Base-by-base conservation (phyloP, 225 moss, liverwort and hornwort genomes). In the Bryum argenteum region DNA sequence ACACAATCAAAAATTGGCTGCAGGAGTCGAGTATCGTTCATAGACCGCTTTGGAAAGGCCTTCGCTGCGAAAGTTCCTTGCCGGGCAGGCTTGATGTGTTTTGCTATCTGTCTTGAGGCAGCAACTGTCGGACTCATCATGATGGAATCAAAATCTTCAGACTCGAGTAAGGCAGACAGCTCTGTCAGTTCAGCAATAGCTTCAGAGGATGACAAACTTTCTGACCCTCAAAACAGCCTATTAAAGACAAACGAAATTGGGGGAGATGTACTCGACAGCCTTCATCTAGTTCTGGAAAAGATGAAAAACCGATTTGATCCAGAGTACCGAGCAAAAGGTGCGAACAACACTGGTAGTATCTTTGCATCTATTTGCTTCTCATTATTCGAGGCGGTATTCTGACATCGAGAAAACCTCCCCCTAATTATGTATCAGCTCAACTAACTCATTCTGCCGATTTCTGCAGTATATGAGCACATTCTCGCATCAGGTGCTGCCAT, bases 101-200 rank as follows among this genome's bases (percentile, higher is more conserved):
- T 92, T 61, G 70, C 86, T 56, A 50, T 79, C 23, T 89, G 90
- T 54, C 75, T 95, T 74, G 89, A 89, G 82, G 91, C 92, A 67
- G 89, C 90, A 78, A 81, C 88, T 39, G 76, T 80, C n/a, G 86
- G 84, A 75, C 69, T 69, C 66, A 71, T 78, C 23, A 9, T 71
- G 37, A 63, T 66, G 40, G 75, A 70, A 75, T 44, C 77, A 53
- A 33, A 76, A 9, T 50, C 69, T 53, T 59, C 58, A 20, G 38
- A 52, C 43, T 54, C 45, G 41, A 72, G 65, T 57, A 62, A 42
- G 61, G 40, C 50, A 56, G 44, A 41, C 33, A 79, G 62, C 61
- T 70, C 45, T 52, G 44, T 48, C 26, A 63, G 55, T 61, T 44
- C 78, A 71, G 24, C 45, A 50, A 18, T 57, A 43, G 51, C 78